These are phyloP conservation scores for Fusarium equiseti DNA, from an alignment of 2,329 filamentous ascomycete species.

Conservation along the genomic window DNA sequence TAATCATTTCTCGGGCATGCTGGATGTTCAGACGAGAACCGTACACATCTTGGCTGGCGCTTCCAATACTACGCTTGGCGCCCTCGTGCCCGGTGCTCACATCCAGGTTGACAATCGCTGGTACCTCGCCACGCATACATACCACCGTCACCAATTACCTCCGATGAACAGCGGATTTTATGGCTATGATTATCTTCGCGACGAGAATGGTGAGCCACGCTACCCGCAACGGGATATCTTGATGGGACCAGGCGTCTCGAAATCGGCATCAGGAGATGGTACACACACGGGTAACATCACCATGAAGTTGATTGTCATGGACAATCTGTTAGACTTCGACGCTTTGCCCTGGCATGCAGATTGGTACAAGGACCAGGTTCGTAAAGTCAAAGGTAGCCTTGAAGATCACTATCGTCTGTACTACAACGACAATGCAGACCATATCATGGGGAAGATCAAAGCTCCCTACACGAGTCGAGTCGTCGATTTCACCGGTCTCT, in stretches of 20 bases:
- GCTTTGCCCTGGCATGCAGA: slow-evolving; percentile 44
- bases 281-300: slow-evolving; percentile 28
- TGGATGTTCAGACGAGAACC: background rate
- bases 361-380: slow-evolving; percentile 39
- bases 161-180: slow-evolving; percentile 7
- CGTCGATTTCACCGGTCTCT: slow-evolving; percentile 28
- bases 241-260: background rate
- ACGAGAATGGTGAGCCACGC: background rate
- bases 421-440: slow-evolving; percentile 39
- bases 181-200: background rate
- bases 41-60: background rate
- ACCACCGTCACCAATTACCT: slow-evolving; percentile 35
- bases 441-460: slow-evolving; percentile 15
- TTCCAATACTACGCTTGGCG: background rate
- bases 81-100: background rate
- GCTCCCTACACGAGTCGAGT: background rate
- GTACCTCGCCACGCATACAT: slow-evolving; percentile 20
- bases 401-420: slow-evolving; percentile 37
- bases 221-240: background rate
- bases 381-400: slow-evolving; percentile 14
- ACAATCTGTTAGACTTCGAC: slow-evolving; percentile 39
- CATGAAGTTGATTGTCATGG: slow-evolving; percentile 40
- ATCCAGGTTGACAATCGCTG: slow-evolving; percentile 20
- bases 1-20: background rate
- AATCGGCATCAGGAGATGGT: background rate